Evolutionary conservation across 2,329 filamentous ascomycete species (phyloP), one percentile per base, ranked within the genome.

Genomic region (Graphiopsis chlorocephala): DNA sequence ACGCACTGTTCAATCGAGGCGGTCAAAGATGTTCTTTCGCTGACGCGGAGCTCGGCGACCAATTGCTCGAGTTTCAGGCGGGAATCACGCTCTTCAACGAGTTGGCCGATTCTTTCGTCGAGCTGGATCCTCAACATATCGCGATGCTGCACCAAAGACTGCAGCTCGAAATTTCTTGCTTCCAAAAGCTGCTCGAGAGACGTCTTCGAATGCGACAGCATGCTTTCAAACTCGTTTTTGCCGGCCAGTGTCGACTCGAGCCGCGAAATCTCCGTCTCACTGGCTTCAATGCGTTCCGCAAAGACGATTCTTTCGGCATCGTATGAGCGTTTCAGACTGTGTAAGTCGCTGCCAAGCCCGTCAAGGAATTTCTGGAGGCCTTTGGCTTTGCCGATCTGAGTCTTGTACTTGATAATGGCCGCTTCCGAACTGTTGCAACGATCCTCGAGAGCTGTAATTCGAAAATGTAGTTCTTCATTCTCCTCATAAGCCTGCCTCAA

Each of bases 331-430:
- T 62, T 62, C 23, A 62, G 48, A 26, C 60, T 55, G 23, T 53
- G 31, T 2, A 62, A 11, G 25, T 62, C 60, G n/a, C n/a, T 50
- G 29, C 62, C 56, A 14, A 58, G 25, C 5, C 53, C 53, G 17
- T 58, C 62, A n/a, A 58, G 56, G 31, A 64, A 58, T 31, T 59
- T 64, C 31, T 59, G 53, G 15, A 64, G 48, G 23, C 47, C 23
- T 26, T 45, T 64, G n/a, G 62, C 53, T 31, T 64, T 59, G 28
- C 28, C 29, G 29, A 64, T 64, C 55, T 64, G 56, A 31, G 17
- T 23, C 26, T 33, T 53, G 47, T 62, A 62, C 25, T 59, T 59
- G 47, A 29, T 10, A 23, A 58, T 64, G 4, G 62, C 42, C 7
- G 28, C 55, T 38, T 64, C 53, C 15, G 53, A 52, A 14, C 26